Base-by-base conservation (phyloP, 257 asterid genomes). In the Gentiana straminea region DNA sequence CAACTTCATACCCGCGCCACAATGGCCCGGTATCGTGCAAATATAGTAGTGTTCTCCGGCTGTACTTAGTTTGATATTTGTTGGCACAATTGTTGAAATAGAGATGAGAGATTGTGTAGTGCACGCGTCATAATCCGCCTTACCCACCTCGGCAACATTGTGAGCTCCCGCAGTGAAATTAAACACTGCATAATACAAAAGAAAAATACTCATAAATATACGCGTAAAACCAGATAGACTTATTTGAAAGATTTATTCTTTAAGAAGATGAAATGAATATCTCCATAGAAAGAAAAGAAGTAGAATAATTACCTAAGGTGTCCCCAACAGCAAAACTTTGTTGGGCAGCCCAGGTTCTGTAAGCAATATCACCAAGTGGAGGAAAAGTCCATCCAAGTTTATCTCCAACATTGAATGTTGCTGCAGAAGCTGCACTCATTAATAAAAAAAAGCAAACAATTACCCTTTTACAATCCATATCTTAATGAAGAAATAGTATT, bases 341-440 rank as follows among this genome's bases (percentile, higher is more conserved):
- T 33, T 57, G 50, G 0, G 79, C 38, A 55, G 68, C 81, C 86
- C 81, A 80, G 5, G 55, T 74, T 12, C 58, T 13, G 58, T 77
- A 76, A 1, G 75, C 61, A 1, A 54, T 58, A 0, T 73, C 69
- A 34, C 55, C 45, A 59, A 61, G 57, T 7, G 61, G 59, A 8
- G 83, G 81, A 33, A 71, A 32, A 0, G 1, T 33, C 86, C 86
- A 80, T 11, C 81, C 81, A 35, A 64, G 0, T 52, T 32, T 35
- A 44, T 64, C 79, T 57, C 83, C 81, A 24, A 77, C 75, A 36
- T 88, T 84, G 33, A 88, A 80, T 36, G 73, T 84, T 60, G 64
- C 24, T 24, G 24, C 24, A 24, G 24, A 24, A 24, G 24, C 24
- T 24, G 24, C 24, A 24, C 24, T 24, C 1, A 24, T 24, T 0